phyloP scores from a whole-genome alignment of 225 moss, liverwort and hornwort genomes.

The Rhytidiadelphus loreus region DNA sequence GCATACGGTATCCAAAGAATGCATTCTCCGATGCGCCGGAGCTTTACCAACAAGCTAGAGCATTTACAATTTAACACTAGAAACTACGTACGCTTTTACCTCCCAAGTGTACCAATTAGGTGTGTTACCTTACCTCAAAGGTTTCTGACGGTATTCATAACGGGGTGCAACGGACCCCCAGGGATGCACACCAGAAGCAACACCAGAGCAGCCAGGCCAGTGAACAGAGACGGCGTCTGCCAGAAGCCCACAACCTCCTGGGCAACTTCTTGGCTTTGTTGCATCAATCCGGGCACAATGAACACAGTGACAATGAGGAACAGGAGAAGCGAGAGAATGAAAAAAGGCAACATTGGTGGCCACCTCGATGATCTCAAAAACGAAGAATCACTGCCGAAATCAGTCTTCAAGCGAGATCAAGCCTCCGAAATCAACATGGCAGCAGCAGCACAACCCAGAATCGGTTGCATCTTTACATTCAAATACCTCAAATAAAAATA shows the following conservation, averaged over 20 bases:
- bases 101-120: background rate
- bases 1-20: background rate
- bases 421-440: background rate
- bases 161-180: slow-evolving; percentile 41
- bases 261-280: slow-evolving; percentile 38
- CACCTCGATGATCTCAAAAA: background rate
- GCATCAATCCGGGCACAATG: slow-evolving; percentile 31
- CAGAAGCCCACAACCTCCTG: slow-evolving; percentile 33
- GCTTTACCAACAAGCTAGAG: background rate
- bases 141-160: slow-evolving; percentile 28
- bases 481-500: background rate
- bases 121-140: background rate
- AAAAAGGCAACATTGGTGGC: slow-evolving; percentile 15
- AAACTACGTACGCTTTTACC: background rate
- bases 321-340: slow-evolving; percentile 33
- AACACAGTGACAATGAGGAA: slow-evolving; percentile 35
- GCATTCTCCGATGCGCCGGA: background rate
- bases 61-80: no score
- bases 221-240: slow-evolving; percentile 33
- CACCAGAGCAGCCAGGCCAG: slow-evolving; percentile 23
- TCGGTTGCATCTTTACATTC: background rate
- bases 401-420: background rate
- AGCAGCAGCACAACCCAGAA: background rate
- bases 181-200: slow-evolving; percentile 40
- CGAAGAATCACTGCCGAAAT: background rate